phyloP scores from a whole-genome alignment of 2,329 filamentous ascomycete genomes.

The Cryoendolithus antarcticus region DNA sequence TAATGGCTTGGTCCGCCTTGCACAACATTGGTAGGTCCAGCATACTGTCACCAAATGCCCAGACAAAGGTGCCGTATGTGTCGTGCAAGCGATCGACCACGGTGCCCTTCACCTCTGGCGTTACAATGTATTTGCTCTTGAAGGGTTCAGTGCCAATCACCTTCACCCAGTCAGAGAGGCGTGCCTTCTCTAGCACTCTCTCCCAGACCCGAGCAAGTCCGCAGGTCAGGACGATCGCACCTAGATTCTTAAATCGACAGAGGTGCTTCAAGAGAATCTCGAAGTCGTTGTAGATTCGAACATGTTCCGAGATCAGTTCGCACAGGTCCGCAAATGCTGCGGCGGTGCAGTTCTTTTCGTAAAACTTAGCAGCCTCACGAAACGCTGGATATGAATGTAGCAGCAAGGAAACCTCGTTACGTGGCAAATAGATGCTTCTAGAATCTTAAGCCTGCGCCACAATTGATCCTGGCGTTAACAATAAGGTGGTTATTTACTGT shows the following conservation, averaged over 20 bases:
- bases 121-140: conserved; percentile 39
- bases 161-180: conserved; percentile 30
- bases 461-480: too few relatives aligned
- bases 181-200: conserved; percentile 34
- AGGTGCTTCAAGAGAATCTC: conserved; percentile 34
- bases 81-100: conserved; percentile 33
- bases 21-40: conserved; percentile 47
- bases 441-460: too few relatives aligned
- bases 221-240: conserved; percentile 42
- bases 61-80: conserved; percentile 29
- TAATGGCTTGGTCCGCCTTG: conserved; percentile 40
- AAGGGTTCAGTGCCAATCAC: conserved; percentile 43
- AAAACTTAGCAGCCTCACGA: conserved; percentile 40
- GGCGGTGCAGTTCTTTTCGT: conserved; percentile 33
- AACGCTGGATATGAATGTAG: conserved; percentile 46
- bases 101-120: conserved; percentile 36
- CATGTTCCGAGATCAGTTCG: conserved; percentile 27
- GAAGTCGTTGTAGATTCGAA: conserved; percentile 39
- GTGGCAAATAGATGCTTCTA: too few relatives aligned
- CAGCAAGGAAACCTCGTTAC: too few relatives aligned
- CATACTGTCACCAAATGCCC: conserved; percentile 49
- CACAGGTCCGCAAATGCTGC: conserved; percentile 35
- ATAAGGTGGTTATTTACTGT: too few relatives aligned
- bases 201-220: conserved; percentile 45
- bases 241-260: conserved; percentile 1